Percentiles rank a stretch among this genome's conserved stretches.
Evolutionary conservation across 2,329 filamentous ascomycete genomes (phyloP).

Genomic region (Samsoniella hepiali): DNA sequence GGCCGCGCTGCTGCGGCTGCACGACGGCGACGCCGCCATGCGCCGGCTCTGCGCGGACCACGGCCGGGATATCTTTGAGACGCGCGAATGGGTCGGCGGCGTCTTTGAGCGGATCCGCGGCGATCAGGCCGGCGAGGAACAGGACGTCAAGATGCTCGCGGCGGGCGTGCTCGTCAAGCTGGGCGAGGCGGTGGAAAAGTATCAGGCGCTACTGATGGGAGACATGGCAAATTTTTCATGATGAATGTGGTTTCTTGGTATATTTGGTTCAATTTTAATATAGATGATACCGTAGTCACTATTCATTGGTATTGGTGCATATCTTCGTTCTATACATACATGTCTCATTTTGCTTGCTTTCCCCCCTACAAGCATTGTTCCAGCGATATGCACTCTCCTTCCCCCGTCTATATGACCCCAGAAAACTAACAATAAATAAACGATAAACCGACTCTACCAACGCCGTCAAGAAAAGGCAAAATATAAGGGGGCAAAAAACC

Average conservation of each 20-base stretch:
- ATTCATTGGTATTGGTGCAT: background rate
- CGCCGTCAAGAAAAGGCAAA: no score
- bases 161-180: conserved; percentile 75
- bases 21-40: conserved; percentile 62
- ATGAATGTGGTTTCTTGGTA: background rate
- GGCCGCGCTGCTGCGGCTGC: conserved; percentile 77
- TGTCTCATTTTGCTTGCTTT: background rate
- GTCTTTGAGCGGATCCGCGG: conserved; percentile 65
- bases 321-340: background rate
- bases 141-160: conserved; percentile 73
- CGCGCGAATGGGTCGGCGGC: conserved; percentile 76
- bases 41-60: conserved; percentile 69
- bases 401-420: background rate
- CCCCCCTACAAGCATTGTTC: background rate
- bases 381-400: background rate
- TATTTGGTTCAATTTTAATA: background rate
- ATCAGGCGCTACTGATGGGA: conserved; percentile 73
- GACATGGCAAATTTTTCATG: conserved; percentile 49
- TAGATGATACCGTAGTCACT: background rate
- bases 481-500: background rate
- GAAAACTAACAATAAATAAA: background rate
- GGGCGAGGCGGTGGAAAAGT: conserved; percentile 77
- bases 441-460: background rate
- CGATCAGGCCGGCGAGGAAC: conserved; percentile 62
- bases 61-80: conserved; percentile 76